A percentile compares a stretch with the other conserved stretches of the same genome.
These are phyloP conservation scores for Aspergillus sp. DNA, from an alignment of 2,329 filamentous ascomycete species.

Conservation along the genomic window DNA sequence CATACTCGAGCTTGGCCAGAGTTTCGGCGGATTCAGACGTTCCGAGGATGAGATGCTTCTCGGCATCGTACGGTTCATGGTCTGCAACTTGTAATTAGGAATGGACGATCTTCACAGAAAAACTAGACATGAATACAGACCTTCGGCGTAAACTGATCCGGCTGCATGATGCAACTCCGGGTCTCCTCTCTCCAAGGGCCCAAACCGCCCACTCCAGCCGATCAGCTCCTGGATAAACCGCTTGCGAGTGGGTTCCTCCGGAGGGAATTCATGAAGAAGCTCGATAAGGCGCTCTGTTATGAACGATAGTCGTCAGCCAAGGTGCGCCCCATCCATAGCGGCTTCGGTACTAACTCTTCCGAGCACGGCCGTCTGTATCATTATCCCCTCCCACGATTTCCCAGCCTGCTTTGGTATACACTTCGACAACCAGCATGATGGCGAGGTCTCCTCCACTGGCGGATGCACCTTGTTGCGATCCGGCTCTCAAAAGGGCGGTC, in stretches of 20 bases:
- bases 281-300: conserved; percentile 64
- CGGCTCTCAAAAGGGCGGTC: conserved; percentile 66
- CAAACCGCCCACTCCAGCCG: conserved; percentile 80
- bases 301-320: conserved; percentile 7
- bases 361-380: conserved; percentile 62
- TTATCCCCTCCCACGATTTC: conserved; percentile 59
- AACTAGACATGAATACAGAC: conserved; percentile 34
- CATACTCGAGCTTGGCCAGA: conserved; percentile 80
- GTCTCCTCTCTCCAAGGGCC: conserved; percentile 86
- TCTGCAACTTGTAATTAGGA: conserved; percentile 51
- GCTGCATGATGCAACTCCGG: conserved; percentile 92
- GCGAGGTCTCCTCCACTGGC: conserved; percentile 89
- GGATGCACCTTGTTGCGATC: conserved; percentile 77
- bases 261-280: conserved; percentile 75
- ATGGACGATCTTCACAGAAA: background rate
- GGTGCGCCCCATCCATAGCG: background rate
- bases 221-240: conserved; percentile 87
- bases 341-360: conserved; percentile 41
- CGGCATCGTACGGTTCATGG: conserved; percentile 88
- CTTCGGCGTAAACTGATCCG: conserved; percentile 82
- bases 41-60: conserved; percentile 83
- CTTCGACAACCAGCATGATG: conserved; percentile 81
- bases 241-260: conserved; percentile 86
- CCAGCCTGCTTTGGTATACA: conserved; percentile 83
- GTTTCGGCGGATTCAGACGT: conserved; percentile 83